Percentiles rank a stretch among this genome's conserved stretches.
These are phyloP conservation scores for Priceomyces haplophilus DNA, from an alignment of 805 yeast species.

Conservation along the genomic window DNA sequence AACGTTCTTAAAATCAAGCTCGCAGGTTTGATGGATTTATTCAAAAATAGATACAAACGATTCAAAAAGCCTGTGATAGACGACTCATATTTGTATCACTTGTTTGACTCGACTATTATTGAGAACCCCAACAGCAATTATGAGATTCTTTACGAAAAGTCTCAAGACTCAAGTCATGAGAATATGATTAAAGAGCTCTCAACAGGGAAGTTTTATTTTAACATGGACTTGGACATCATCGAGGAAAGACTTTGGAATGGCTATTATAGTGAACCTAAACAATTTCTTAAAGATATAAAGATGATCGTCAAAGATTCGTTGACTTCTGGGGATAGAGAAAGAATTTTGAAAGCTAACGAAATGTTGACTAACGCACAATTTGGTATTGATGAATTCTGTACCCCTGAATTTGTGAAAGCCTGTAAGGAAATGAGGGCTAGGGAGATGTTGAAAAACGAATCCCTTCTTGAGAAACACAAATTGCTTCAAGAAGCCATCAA, in stretches of 20 bases:
- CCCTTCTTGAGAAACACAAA: slow-evolving; percentile 37
- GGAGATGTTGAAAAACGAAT: slow-evolving; percentile 53
- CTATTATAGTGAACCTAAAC: slow-evolving; percentile 86
- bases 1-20: slow-evolving; percentile 82
- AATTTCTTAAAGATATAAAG: slow-evolving; percentile 79
- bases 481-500: slow-evolving; percentile 24
- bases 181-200: slow-evolving; percentile 79
- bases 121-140: slow-evolving; percentile 35
- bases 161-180: slow-evolving; percentile 44
- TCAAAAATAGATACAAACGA: slow-evolving; percentile 81
- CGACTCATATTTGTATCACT: slow-evolving; percentile 65
- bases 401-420: slow-evolving; percentile 67
- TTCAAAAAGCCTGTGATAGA: slow-evolving; percentile 90
- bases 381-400: slow-evolving; percentile 84
- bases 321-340: slow-evolving; percentile 76
- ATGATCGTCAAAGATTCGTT: slow-evolving; percentile 78
- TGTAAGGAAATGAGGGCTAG: slow-evolving; percentile 72
- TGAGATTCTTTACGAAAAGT: slow-evolving; percentile 43
- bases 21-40: slow-evolving; percentile 83
- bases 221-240: slow-evolving; percentile 90
- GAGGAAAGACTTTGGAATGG: slow-evolving; percentile 98
- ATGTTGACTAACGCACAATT: slow-evolving; percentile 96
- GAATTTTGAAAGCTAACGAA: slow-evolving; percentile 79
- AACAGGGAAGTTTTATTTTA: slow-evolving; percentile 70
- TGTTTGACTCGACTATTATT: slow-evolving; percentile 62